Conservation (phyloP, 169 alveolate genomes). For the Eimeria acervulina region DNA sequence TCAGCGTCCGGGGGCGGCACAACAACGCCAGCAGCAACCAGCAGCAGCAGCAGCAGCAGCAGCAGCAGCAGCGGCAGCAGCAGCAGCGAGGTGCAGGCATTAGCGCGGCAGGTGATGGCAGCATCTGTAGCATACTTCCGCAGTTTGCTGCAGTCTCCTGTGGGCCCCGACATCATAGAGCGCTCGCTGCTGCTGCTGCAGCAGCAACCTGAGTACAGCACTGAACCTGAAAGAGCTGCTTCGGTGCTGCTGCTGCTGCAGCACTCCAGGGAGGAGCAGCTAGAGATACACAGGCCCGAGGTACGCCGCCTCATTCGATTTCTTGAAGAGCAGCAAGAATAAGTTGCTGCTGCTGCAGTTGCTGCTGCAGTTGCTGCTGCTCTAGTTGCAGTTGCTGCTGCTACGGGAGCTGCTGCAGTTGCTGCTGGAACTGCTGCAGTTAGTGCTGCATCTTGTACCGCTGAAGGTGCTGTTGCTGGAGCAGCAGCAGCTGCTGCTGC, state of each 20-base stretch:
- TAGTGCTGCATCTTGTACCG: not conserved
- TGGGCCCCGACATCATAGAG: slow-evolving; percentile 21
- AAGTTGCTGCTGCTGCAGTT: not conserved
- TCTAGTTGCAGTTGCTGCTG: not conserved
- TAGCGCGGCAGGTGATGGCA: not conserved
- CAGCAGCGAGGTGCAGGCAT: not conserved
- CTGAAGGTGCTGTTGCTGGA: not conserved
- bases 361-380: slow-evolving; percentile 48
- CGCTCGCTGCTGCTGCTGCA: slow-evolving; percentile 71
- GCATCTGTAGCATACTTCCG: not conserved
- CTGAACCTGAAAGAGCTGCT: slow-evolving; percentile 47
- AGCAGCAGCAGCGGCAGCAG: not conserved
- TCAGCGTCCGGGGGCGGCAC: not conserved
- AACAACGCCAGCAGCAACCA: not conserved
- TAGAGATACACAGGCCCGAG: not conserved
- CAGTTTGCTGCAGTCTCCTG: slow-evolving; percentile 19
- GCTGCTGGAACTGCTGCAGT: not conserved
- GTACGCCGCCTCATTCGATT: not conserved
- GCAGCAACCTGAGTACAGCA: slow-evolving; percentile 26
- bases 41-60: slow-evolving; percentile 29
- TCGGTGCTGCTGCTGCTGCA: slow-evolving; percentile 69
- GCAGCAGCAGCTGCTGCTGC: not conserved
- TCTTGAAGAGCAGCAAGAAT: not conserved
- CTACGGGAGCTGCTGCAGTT: not conserved
- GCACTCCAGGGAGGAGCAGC: slow-evolving; percentile 26